These are phyloP conservation scores for Pulveroboletus sp. DNA, from an alignment of 768 basidiomycete genomes.

Conservation along the genomic window DNA sequence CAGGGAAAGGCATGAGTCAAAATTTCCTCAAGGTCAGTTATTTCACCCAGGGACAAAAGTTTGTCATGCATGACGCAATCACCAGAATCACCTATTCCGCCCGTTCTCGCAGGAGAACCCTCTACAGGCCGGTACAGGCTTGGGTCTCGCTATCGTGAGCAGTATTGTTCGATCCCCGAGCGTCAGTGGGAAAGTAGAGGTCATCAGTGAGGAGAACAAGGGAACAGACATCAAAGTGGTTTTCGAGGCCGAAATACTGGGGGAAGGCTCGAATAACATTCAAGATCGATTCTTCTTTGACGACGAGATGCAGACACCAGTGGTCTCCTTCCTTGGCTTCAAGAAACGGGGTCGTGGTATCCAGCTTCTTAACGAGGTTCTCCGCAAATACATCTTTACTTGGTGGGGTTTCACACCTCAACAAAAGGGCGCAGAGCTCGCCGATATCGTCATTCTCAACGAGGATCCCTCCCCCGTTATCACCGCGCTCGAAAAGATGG, in stretches of 20 bases:
- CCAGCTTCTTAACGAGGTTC: conserved; percentile 58
- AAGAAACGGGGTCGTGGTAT: conserved; percentile 59
- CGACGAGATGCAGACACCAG: conserved; percentile 39
- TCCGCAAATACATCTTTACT: conserved; percentile 59
- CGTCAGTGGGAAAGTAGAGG: conserved; percentile 88
- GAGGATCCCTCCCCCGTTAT: conserved; percentile 63
- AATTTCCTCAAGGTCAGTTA: conserved; percentile 76
- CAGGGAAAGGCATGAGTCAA: conserved; percentile 93
- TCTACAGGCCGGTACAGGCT: conserved; percentile 85
- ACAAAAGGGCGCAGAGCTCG: conserved; percentile 40
- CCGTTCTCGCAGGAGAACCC: conserved; percentile 98
- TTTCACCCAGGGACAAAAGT: not conserved
- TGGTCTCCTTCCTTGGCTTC: conserved; percentile 72
- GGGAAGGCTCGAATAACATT: conserved; percentile 37
- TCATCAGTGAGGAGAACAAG: conserved; percentile 84
- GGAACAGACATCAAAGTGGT: conserved; percentile 91
- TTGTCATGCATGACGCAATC: conserved; percentile 1
- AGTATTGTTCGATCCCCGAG: conserved; percentile 84
- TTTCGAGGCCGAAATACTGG: conserved; percentile 65
- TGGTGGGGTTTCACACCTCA: conserved; percentile 73
- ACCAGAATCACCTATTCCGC: conserved; percentile 88
- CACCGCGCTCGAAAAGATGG: conserved; percentile 52
- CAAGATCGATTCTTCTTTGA: conserved; percentile 47
- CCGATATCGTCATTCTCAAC: conserved; percentile 78
- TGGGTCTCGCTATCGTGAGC: conserved; percentile 93